Conservation (phyloP, 345 rosid genomes). For the Euphorbia peplus region DNA sequence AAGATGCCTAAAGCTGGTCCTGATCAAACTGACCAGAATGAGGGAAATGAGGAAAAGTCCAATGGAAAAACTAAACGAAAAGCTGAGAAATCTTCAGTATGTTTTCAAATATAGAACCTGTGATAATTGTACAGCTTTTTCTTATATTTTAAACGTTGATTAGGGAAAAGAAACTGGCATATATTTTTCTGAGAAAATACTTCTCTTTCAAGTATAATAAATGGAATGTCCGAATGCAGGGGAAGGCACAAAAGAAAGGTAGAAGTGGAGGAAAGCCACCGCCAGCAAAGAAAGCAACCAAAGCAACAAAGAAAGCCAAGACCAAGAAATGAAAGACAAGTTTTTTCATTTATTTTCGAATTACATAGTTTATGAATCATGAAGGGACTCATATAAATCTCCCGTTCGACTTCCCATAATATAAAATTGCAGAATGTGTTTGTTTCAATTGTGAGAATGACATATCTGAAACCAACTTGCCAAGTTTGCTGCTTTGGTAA, state of each 20-base stretch:
- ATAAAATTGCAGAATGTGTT: background rate
- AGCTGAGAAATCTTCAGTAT: slow-evolving; percentile 60
- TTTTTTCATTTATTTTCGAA: background rate
- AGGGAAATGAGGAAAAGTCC: slow-evolving; percentile 43
- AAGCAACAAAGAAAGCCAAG: slow-evolving; percentile 42
- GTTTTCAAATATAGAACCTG: slow-evolving; percentile 20
- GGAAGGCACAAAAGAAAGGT: slow-evolving; percentile 51
- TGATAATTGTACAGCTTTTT: background rate
- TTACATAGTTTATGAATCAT: background rate
- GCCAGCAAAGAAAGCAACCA: slow-evolving; percentile 54
- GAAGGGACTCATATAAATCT: background rate
- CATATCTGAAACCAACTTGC: background rate
- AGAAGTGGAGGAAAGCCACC: slow-evolving; percentile 55
- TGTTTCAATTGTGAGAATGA: background rate
- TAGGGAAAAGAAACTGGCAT: background rate
- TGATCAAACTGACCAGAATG: slow-evolving; percentile 49
- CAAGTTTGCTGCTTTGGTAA: background rate
- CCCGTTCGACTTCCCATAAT: background rate
- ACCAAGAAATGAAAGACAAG: slow-evolving; percentile 32
- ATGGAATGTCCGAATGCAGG: slow-evolving; percentile 41
- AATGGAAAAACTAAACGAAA: slow-evolving; percentile 53
- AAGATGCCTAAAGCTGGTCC: slow-evolving; percentile 45
- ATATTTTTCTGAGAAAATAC: background rate
- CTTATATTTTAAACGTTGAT: background rate
- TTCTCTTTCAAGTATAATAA: background rate